Evolutionary conservation across 345 rosid genomes (phyloP).

Genomic region (Syzygium oleosum): DNA sequence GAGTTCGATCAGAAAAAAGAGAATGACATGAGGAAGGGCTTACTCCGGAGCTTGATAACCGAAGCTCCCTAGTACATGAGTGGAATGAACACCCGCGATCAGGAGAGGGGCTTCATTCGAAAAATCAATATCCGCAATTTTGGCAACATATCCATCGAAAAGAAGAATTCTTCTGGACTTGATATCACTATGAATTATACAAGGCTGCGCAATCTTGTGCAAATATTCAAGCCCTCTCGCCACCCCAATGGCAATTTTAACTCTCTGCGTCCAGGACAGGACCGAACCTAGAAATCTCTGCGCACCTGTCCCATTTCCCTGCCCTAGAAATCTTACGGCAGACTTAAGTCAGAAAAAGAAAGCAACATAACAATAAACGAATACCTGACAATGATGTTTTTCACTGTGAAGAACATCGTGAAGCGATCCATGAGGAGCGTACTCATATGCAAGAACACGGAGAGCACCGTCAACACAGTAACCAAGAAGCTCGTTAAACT

Average conservation of each 20-base stretch:
- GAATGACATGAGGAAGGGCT: not conserved
- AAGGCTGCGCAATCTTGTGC: not conserved
- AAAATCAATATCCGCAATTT: slow-evolving; percentile 4
- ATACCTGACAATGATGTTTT: not conserved
- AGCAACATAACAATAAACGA: no score
- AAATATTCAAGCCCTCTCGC: slow-evolving; percentile 5
- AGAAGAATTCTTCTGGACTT: slow-evolving; percentile 3
- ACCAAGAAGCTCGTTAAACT: slow-evolving; percentile 29
- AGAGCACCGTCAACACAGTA: slow-evolving; percentile 20
- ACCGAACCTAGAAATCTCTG: not conserved
- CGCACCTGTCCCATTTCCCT: not conserved
- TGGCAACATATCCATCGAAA: not conserved
- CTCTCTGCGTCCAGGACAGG: slow-evolving; percentile 10
- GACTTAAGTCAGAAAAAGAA: not conserved
- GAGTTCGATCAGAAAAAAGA: not conserved
- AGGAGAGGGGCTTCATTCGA: slow-evolving; percentile 5
- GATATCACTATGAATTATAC: not conserved
- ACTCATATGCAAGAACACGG: slow-evolving; percentile 22
- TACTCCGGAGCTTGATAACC: slow-evolving; percentile 13
- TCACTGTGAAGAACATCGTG: slow-evolving; percentile 28
- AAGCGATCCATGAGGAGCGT: slow-evolving; percentile 25
- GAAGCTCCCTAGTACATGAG: slow-evolving; percentile 8
- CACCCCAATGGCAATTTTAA: slow-evolving; percentile 6
- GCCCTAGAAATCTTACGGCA: not conserved
- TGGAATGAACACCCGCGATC: not conserved